Evolutionary conservation across 306 rosid genomes (phyloP).

Genomic region (Prunus dulcis): DNA sequence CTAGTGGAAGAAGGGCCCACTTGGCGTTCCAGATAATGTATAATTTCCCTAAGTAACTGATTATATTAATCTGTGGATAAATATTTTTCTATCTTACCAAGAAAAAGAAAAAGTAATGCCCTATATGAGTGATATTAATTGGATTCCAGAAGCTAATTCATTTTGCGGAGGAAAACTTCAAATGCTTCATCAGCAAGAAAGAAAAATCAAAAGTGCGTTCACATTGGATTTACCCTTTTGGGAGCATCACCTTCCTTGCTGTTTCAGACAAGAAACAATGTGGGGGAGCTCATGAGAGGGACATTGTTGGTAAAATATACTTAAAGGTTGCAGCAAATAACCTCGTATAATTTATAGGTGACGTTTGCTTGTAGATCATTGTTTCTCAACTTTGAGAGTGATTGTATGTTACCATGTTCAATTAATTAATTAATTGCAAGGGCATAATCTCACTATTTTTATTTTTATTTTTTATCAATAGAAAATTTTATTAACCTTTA

Average conservation of each 20-base stretch:
- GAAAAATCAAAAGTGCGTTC: too few species aligned
- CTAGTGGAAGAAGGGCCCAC: neutral
- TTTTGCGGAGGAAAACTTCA: neutral
- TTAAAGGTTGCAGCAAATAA: neutral
- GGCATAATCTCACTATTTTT: neutral
- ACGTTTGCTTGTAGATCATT: neutral
- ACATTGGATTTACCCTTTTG: neutral
- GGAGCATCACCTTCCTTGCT: conserved; percentile 7
- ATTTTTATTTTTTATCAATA: too few species aligned
- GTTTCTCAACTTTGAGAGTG: conserved; percentile 6
- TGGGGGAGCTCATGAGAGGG: neutral
- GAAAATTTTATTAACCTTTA: too few species aligned
- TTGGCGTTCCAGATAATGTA: neutral
- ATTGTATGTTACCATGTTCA: neutral
- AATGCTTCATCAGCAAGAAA: neutral
- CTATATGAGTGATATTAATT: neutral
- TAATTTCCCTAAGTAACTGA: neutral
- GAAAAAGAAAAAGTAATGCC: neutral
- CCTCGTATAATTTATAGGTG: neutral
- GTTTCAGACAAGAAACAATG: neutral
- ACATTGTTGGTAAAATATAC: neutral
- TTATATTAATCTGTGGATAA: neutral
- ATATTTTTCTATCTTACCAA: neutral
- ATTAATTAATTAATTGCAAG: neutral
- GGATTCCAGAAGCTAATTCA: conserved; percentile 1